These are phyloP conservation scores for Cinchona pubescens DNA, from an alignment of 257 asterid species.

Conservation along the genomic window DNA sequence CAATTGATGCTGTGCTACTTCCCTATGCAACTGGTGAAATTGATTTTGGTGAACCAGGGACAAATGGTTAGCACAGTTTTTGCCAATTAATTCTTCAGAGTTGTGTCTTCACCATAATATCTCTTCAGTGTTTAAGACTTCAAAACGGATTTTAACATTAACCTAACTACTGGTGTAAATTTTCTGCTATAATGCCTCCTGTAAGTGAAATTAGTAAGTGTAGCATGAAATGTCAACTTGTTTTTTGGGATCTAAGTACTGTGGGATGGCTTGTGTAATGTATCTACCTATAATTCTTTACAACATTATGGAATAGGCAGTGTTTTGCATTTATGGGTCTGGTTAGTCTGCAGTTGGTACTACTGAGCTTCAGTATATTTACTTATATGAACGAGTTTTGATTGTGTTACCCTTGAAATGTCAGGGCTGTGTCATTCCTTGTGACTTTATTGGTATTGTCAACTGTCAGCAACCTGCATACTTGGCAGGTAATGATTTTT, in stretches of 20 bases:
- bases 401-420: slow-evolving; percentile 18
- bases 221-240: neutral
- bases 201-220: neutral
- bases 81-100: slow-evolving; percentile 99
- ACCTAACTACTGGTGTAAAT: neutral
- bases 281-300: no score
- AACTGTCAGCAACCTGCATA: slow-evolving; percentile 96
- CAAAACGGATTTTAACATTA: neutral
- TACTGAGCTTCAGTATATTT: neutral
- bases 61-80: slow-evolving; percentile 99
- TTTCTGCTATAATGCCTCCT: neutral
- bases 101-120: slow-evolving; percentile 14
- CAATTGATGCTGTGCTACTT: slow-evolving; percentile 91
- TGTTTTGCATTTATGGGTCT: no score
- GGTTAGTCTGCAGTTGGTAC: neutral
- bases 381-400: neutral
- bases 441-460: slow-evolving; percentile 95
- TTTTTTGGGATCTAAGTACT: neutral
- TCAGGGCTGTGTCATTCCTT: slow-evolving; percentile 98
- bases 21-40: slow-evolving; percentile 94
- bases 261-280: neutral
- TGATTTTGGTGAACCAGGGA: slow-evolving; percentile 99
- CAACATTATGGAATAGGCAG: no score
- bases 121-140: neutral
- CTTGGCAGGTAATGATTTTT: slow-evolving; percentile 56